Base-by-base conservation (phyloP, 2,329 filamentous ascomycete genomes). In the Aspergillus neotritici region DNA sequence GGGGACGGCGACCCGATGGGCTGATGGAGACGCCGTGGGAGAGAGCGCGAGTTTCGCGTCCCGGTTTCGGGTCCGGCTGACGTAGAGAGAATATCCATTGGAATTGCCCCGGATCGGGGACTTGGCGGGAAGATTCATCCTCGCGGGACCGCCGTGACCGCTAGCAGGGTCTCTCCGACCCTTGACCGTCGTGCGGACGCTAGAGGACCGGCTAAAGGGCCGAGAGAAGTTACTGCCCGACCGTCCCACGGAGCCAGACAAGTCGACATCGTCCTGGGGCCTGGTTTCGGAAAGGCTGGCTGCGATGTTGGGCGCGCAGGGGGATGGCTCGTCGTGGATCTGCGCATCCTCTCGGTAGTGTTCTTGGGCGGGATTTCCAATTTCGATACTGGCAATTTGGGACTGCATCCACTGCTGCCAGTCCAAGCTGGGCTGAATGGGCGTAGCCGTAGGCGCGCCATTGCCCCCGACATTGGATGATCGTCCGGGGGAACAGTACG, bases 271-370 rank as follows among this genome's bases (percentile, higher is more conserved):
- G 7, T 25, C 21, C 5, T 25, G 21, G 21, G 21, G 6, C 21
- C 7, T 25, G 21, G 21, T 25, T 25, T 25, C 21, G 21, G 21
- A 8, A 5, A 25, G 21, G 21, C 21, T 25, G 21, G 32, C 13
- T 25, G 48, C 36, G 16, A 34, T 31, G 12, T 31, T 40, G 32
- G 33, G 33, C 9, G 31, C 13, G 13, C 45, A 38, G 5, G 53
- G 51, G n/a, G 54, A 42, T 4, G 58, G 56, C 17, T 61, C 56
- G 11, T 51, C 55, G 10, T 63, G 49, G 25, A 64, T 61, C 36
- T 71, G 64, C 4, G 68, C 60, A 36, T 61, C 47, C 51, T 72
- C 70, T 14, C 67, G 60, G 31, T 61, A 53, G 43, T 71, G 69
- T 15, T 57, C 55, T 43, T 59, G 58, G 38, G 49, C 43, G 31